Percentiles rank a stretch among this genome's conserved stretches.
phyloP scores from a whole-genome alignment of 208 protist species.

The Leishmania mexicana region DNA sequence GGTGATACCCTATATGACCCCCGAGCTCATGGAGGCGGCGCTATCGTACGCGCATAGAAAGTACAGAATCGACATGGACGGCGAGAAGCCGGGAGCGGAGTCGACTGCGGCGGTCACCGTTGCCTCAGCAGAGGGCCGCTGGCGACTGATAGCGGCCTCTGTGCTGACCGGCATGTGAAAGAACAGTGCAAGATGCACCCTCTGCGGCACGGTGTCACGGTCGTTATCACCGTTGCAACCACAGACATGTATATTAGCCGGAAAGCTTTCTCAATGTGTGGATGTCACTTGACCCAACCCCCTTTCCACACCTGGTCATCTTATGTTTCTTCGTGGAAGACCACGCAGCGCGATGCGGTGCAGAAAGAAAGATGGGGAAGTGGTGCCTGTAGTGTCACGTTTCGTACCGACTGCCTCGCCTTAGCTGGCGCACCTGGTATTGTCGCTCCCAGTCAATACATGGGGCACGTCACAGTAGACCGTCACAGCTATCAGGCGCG shows the following conservation, averaged over 20 bases:
- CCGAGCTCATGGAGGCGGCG: slow-evolving; percentile 48
- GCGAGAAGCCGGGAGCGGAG: slow-evolving; percentile 49
- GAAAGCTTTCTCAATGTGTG: background rate
- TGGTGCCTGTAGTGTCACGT: background rate
- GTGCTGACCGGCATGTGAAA: slow-evolving; percentile 52
- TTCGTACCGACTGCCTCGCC: background rate
- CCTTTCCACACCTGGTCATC: background rate
- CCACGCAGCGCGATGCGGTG: background rate
- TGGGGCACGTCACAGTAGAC: background rate
- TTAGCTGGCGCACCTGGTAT: background rate
- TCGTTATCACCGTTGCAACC: background rate
- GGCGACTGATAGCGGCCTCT: slow-evolving; percentile 47
- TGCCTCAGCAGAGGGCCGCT: slow-evolving; percentile 23
- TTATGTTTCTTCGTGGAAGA: background rate
- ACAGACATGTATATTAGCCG: slow-evolving; percentile 2
- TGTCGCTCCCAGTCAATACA: background rate
- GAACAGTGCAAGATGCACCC: background rate
- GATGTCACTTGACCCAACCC: background rate
- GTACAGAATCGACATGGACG: slow-evolving; percentile 64
- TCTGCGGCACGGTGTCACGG: background rate
- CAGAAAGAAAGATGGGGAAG: background rate
- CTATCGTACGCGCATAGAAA: slow-evolving; percentile 74
- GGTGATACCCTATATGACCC: slow-evolving; percentile 43
- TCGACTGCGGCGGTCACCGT: slow-evolving; percentile 16
- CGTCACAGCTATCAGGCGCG: background rate